These are phyloP conservation scores for Talaromyces sp. DNA, from an alignment of 2,329 filamentous ascomycete species.

Conservation along the genomic window DNA sequence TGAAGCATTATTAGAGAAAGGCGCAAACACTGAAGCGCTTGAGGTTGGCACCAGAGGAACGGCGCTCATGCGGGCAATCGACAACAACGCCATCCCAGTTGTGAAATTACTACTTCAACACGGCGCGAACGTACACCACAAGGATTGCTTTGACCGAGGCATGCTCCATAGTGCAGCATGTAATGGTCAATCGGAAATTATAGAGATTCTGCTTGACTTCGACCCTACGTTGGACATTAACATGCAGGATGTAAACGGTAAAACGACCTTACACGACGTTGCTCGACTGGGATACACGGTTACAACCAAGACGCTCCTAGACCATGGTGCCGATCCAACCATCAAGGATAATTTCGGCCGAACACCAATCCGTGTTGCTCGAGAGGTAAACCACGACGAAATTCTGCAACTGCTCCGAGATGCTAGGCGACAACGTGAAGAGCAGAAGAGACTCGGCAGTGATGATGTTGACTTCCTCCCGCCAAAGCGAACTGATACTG, in stretches of 20 bases:
- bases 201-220: not conserved
- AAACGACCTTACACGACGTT: conserved; percentile 1
- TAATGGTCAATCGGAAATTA: not conserved
- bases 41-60: not conserved
- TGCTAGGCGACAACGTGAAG: conserved; percentile 1
- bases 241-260: not conserved
- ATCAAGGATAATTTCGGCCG: conserved; percentile 1
- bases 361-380: not conserved
- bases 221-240: not conserved
- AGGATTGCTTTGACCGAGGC: not conserved
- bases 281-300: not conserved
- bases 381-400: not conserved
- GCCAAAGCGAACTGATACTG: not conserved
- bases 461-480: not conserved
- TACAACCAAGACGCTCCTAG: not conserved
- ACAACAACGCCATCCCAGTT: not conserved
- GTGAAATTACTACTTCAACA: conserved; percentile 1
- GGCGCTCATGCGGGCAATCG: not conserved
- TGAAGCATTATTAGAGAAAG: not conserved
- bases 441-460: not conserved
- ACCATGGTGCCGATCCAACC: not conserved
- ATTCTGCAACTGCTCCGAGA: not conserved
- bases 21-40: not conserved
- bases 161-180: not conserved
- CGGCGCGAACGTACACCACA: not conserved